Base-by-base conservation (phyloP, 805 yeast species). In the Saturnispora bothae region DNA sequence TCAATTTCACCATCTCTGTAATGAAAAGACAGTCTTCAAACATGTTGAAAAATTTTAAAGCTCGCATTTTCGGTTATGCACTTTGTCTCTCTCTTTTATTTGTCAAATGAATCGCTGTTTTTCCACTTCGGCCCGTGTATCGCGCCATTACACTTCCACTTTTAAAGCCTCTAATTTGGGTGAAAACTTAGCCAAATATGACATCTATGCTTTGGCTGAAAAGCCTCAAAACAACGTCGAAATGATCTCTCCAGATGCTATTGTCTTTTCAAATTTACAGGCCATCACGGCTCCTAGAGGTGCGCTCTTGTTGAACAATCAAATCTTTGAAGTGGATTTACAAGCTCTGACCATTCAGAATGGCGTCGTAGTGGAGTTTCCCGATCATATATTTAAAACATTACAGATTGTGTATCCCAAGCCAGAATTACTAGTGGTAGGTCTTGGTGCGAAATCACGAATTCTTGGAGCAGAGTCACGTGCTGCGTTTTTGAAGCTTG, bases 351-450 rank as follows among this genome's bases (percentile, higher is more conserved):
- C 35, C 4, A 16, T 51, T 6, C 28, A 50, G 38, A 46, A 48
- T 27, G 56, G 64, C 15, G 49, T 56, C n/a, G 71, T 75, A 2
- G 66, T 68, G 40, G 71, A 71, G 33, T 51, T 61, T 7, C 37
- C 45, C 18, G 34, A 43, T 4, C 63, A 64, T 12, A 52, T 79
- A 4, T 66, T 79, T 40, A 66, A 65, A 15, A 59, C 75, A 5
- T 67, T 82, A 38, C 63, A 63, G 16, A 59, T 73, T 4, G 55
- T 79, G 1, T 74, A 76, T 53, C 94, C 94, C 3, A 76, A 76
- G 50, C 94, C 94, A 0, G 94, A 83, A 50, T 63, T 83, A 32
- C 48, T 81, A 34, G 76, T 82, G 6, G 58, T 83, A 14, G 94
- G 94, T 1, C 59, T 81, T 18, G 94, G 94, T 0, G 62, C 64